These are phyloP conservation scores for Neopestalotiopsis sp. DNA, from an alignment of 2,329 filamentous ascomycete species.

Conservation along the genomic window DNA sequence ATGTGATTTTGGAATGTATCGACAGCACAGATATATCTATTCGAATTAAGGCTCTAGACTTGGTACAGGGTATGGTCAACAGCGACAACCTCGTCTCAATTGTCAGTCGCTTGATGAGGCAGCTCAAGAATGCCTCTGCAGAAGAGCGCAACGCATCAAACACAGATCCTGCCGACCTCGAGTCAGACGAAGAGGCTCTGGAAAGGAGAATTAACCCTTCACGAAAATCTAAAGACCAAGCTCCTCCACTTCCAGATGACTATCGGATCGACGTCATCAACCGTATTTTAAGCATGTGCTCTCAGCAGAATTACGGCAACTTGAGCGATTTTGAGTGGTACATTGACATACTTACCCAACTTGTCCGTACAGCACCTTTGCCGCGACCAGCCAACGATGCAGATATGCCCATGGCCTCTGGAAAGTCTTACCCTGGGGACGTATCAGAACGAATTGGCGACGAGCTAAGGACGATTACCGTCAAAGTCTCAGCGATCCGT, in stretches of 20 bases:
- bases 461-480: conserved; percentile 87
- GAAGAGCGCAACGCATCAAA: conserved; percentile 49
- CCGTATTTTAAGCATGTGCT: conserved; percentile 87
- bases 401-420: conserved; percentile 33
- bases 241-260: conserved; percentile 77
- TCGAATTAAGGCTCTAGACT: conserved; percentile 86
- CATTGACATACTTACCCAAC: conserved; percentile 84
- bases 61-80: conserved; percentile 93
- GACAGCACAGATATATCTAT: conserved; percentile 97
- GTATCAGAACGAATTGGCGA: conserved; percentile 77
- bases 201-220: conserved; percentile 41
- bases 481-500: conserved; percentile 86
- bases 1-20: conserved; percentile 95
- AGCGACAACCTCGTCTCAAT: conserved; percentile 83
- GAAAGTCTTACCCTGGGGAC: conserved; percentile 42
- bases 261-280: conserved; percentile 84
- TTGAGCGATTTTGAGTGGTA: conserved; percentile 97
- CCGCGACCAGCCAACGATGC: conserved; percentile 44
- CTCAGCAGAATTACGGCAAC: conserved; percentile 84
- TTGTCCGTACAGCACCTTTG: conserved; percentile 74
- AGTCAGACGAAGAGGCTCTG: conserved; percentile 58
- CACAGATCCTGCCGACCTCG: conserved; percentile 50
- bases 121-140: conserved; percentile 72
- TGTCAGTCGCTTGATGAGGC: conserved; percentile 84
- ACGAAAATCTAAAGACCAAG: conserved; percentile 42